phyloP scores from a whole-genome alignment of 495 filamentous ascomycete genomes.

The Hypomontagnella monticulosa region DNA sequence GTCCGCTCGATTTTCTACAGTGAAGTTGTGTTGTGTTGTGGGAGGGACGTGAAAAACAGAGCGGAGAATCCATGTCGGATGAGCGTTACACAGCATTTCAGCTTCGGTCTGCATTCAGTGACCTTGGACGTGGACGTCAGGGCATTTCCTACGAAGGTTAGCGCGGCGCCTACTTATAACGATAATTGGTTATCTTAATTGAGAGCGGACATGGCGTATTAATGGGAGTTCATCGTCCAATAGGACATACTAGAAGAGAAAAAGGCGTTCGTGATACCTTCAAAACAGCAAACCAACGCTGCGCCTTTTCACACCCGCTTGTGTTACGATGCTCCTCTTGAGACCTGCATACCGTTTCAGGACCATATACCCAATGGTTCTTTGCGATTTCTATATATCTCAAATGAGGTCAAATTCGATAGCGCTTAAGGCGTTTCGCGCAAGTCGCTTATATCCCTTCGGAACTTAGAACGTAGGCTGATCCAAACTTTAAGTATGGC shows the following conservation, averaged over 20 bases:
- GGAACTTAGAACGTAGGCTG: background rate
- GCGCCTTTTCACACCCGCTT: background rate
- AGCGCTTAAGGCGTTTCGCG: background rate
- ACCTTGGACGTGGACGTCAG: background rate
- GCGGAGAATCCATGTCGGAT: background rate
- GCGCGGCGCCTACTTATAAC: background rate
- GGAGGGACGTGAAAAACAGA: background rate
- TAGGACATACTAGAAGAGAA: background rate
- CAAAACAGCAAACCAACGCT: background rate
- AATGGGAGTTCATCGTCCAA: background rate
- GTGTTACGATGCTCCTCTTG: background rate
- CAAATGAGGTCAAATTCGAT: background rate
- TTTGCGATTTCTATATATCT: background rate
- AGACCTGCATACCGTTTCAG: background rate
- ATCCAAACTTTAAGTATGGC: background rate
- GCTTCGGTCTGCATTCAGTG: background rate
- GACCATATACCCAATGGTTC: constrained; percentile 3
- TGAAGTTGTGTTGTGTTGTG: no score
- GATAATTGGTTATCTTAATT: background rate
- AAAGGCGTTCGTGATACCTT: constrained; percentile 13
- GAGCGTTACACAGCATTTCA: constrained; percentile 4
- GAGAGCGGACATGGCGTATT: background rate
- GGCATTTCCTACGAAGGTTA: background rate
- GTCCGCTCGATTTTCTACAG: no score
- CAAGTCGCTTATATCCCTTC: background rate